phyloP scores from a whole-genome alignment of 345 rosid species.

The Erucastrum elatum region DNA sequence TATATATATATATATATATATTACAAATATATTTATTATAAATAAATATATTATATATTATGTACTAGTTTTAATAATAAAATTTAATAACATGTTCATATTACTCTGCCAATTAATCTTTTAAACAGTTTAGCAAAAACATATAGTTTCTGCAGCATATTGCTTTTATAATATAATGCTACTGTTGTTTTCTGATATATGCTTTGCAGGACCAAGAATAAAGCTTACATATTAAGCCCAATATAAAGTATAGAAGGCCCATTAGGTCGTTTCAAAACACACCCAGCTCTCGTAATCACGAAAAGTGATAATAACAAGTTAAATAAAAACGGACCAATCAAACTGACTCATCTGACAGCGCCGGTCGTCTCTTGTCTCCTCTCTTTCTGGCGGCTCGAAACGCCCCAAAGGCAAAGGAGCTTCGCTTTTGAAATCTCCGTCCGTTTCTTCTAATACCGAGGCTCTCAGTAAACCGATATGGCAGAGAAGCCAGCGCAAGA shows the following conservation, averaged over 20 bases:
- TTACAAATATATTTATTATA: no score
- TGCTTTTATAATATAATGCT: no score
- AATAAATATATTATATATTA: no score
- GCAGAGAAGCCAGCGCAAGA: conserved; percentile 39
- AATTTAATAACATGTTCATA: no score
- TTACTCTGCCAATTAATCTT: no score
- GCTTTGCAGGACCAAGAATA: no score
- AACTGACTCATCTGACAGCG: conserved; percentile 16
- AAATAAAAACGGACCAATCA: conserved; percentile 7
- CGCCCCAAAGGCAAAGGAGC: conserved; percentile 25
- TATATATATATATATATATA: no score
- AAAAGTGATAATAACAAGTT: neutral
- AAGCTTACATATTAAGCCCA: neutral
- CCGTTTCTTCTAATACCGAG: neutral
- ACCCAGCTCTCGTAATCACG: neutral
- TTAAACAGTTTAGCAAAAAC: no score
- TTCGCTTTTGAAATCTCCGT: conserved; percentile 5
- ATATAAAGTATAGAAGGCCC: conserved; percentile 2
- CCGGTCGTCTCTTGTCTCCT: conserved; percentile 19
- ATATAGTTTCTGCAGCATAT: no score
- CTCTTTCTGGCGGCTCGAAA: conserved; percentile 28
- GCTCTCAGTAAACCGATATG: conserved; percentile 18
- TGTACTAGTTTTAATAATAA: no score
- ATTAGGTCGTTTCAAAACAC: conserved; percentile 20
- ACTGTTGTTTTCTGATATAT: no score